These are phyloP conservation scores for Fraxinus paxiana DNA, from an alignment of 305 asterid species.

Conservation along the genomic window DNA sequence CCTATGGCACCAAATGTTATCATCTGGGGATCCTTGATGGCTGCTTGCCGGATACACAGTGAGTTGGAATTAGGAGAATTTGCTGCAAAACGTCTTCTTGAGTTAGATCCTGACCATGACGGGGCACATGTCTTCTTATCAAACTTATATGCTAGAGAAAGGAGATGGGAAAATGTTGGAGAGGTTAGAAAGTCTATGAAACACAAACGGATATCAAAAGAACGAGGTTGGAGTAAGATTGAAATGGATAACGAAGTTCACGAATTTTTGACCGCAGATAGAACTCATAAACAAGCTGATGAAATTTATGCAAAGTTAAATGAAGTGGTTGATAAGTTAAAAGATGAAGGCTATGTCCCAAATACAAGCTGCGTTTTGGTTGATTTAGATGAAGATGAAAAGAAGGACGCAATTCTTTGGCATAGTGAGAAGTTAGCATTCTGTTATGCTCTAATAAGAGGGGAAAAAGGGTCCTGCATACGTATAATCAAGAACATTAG, in stretches of 20 bases:
- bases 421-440: constrained; percentile 67
- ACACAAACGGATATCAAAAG: constrained; percentile 44
- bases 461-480: constrained; percentile 40
- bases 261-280: constrained; percentile 55
- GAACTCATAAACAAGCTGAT: constrained; percentile 39
- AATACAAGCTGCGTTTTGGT: constrained; percentile 43
- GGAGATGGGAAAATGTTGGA: constrained; percentile 52
- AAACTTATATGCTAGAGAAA: constrained; percentile 54
- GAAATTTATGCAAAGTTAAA: constrained; percentile 53
- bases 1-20: constrained; percentile 73
- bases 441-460: constrained; percentile 45
- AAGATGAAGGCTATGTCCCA: constrained; percentile 49
- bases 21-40: constrained; percentile 82
- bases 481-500: constrained; percentile 63
- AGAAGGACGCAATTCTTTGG: constrained; percentile 52
- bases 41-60: constrained; percentile 59
- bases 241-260: constrained; percentile 49
- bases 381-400: constrained; percentile 57
- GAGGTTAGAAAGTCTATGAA: constrained; percentile 47
- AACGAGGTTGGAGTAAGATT: constrained; percentile 59
- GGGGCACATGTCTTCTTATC: constrained; percentile 77
- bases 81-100: constrained; percentile 62
- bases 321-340: constrained; percentile 45
- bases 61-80: constrained; percentile 65
- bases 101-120: constrained; percentile 63